Percentiles rank a stretch among this genome's conserved stretches.
These are phyloP conservation scores for Pichia sp. DNA, from an alignment of 1,139 yeast genomes.

Conservation along the genomic window DNA sequence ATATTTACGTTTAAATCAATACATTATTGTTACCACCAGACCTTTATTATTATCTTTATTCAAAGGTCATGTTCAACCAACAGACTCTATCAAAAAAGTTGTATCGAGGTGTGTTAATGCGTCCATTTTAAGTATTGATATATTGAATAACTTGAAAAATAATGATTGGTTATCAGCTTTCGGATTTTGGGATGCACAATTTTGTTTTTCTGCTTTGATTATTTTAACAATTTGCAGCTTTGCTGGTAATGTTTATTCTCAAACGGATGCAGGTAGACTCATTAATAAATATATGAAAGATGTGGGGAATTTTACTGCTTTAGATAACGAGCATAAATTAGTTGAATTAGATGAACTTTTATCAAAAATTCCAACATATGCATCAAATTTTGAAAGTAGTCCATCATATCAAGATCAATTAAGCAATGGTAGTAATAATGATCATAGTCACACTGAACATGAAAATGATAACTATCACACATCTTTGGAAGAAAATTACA, in stretches of 20 bases:
- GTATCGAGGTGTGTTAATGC: slow-evolving; percentile 36
- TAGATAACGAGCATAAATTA: slow-evolving; percentile 29
- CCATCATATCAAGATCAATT: background rate
- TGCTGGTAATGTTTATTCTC: slow-evolving; percentile 28
- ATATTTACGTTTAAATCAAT: slow-evolving; percentile 41
- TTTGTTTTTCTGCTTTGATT: slow-evolving; percentile 35
- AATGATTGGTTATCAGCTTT: slow-evolving; percentile 35
- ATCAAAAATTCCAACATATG: slow-evolving; percentile 7
- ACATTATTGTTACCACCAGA: slow-evolving; percentile 37
- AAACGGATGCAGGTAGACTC: slow-evolving; percentile 33
- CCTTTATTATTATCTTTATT: slow-evolving; percentile 39
- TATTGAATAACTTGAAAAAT: slow-evolving; percentile 33
- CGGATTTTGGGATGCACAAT: slow-evolving; percentile 49
- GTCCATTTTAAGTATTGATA: slow-evolving; percentile 36
- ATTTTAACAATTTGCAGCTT: slow-evolving; percentile 36
- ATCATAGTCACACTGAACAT: background rate
- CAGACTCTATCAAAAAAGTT: slow-evolving; percentile 31
- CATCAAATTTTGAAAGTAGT: background rate
- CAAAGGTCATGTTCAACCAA: slow-evolving; percentile 32
- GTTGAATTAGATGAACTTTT: slow-evolving; percentile 24
- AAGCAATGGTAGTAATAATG: background rate
- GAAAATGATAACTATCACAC: background rate
- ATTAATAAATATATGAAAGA: slow-evolving; percentile 36
- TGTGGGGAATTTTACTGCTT: slow-evolving; percentile 40
- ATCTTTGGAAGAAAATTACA: background rate